Base-by-base conservation (phyloP, 1,284 basidiomycete genomes). In the Tilletia caries region DNA sequence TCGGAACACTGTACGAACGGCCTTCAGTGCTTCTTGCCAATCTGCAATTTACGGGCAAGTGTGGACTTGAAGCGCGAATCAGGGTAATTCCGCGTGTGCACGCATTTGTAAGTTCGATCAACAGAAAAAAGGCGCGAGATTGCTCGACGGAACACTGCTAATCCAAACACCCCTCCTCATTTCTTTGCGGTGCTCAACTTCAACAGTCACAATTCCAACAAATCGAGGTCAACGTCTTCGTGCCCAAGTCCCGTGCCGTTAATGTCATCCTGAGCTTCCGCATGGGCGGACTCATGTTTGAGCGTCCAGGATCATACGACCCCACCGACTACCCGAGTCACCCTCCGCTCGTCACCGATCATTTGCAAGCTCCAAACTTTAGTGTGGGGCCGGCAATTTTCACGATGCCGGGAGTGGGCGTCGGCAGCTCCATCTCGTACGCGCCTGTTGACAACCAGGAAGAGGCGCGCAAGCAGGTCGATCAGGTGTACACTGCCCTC, bases 391-490 rank as follows among this genome's bases (percentile, higher is more conserved):
- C 1, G 95, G 97, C 83, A 70, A 75, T 37, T 12, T 25, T 12
- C 37, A 72, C 71, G 32, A 71, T 70, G 12, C 64, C 67, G 5
- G 70, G 68, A 32, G 67, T 68, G 67, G 75, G 34, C 70, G 66
- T 60, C 72, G 70, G 27, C 50, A 66, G 48, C 67, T 66, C 68
- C 52, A 41, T 12, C 32, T 44, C 44, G 33, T 64, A 15, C 70
- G 68, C 67, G 64, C 58, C 37, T 48, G 86, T 89, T 58, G 89
- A 73, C 29, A 73, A 73, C 2, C 90, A 95, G 12, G 93, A 98
- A 82, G 89, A 96, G 62, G 93, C 96, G 84, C 87, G 93, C 72
- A 91, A 90, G 83, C 95, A 98, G 82, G 91, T 97, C 20, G 94
- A 98, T 74, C 91, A 95, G 75, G 86, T 98, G 8, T 98, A 98